phyloP scores from a whole-genome alignment of 306 rosid species.

The Boehmeria nivea region DNA sequence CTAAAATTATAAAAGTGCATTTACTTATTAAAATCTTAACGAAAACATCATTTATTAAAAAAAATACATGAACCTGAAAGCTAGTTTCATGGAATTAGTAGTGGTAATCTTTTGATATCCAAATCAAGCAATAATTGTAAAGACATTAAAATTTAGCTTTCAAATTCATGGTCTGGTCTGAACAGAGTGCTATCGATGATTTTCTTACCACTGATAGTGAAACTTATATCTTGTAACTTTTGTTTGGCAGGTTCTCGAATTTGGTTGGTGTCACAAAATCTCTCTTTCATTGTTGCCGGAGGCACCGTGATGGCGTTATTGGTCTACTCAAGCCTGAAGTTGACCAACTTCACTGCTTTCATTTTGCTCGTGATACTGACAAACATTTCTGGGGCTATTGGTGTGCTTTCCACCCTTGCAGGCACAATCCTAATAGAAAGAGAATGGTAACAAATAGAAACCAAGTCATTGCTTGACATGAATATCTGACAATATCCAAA shows the following conservation, averaged over 20 bases:
- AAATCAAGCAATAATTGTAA: too few species aligned
- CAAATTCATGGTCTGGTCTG: too few species aligned
- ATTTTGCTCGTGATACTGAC: slow-evolving; percentile 43
- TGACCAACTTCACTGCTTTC: slow-evolving; percentile 49
- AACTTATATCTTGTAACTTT: too few species aligned
- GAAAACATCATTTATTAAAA: too few species aligned
- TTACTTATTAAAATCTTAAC: too few species aligned
- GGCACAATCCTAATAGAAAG: slow-evolving; percentile 90
- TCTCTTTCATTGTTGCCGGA: slow-evolving; percentile 72
- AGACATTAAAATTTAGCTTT: too few species aligned
- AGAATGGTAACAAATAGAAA: slow-evolving; percentile 77
- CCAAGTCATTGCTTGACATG: background rate
- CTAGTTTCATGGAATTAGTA: too few species aligned
- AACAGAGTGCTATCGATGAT: too few species aligned
- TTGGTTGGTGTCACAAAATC: slow-evolving; percentile 74
- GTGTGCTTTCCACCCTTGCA: slow-evolving; percentile 76
- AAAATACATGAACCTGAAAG: too few species aligned
- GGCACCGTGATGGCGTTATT: slow-evolving; percentile 51
- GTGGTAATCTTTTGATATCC: too few species aligned
- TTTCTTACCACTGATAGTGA: too few species aligned
- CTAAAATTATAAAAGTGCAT: too few species aligned
- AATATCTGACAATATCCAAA: background rate
- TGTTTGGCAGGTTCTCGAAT: slow-evolving; percentile 61
- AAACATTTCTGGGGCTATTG: slow-evolving; percentile 69
- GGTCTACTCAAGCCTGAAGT: slow-evolving; percentile 44